These are phyloP conservation scores for Westerdykella sp. DNA, from an alignment of 2,329 filamentous ascomycete genomes.

Conservation along the genomic window DNA sequence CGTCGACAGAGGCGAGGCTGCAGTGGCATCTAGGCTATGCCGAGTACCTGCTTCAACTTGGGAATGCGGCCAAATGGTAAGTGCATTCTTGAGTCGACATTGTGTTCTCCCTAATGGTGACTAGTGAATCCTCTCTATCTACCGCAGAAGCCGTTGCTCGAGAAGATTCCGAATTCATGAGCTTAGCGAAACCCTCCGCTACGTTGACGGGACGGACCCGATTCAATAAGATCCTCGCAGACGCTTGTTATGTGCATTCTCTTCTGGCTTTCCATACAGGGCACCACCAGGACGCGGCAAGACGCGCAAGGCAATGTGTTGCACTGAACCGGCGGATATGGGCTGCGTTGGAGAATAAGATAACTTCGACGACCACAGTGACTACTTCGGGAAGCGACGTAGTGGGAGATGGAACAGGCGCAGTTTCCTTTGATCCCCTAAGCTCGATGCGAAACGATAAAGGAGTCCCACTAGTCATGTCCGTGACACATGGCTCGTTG, in stretches of 20 bases:
- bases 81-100: neutral
- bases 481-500: slow-evolving; percentile 40
- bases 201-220: slow-evolving; percentile 30
- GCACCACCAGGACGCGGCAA: slow-evolving; percentile 41
- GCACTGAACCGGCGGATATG: slow-evolving; percentile 47
- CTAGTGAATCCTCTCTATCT: slow-evolving; percentile 25
- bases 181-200: slow-evolving; percentile 25
- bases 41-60: slow-evolving; percentile 66
- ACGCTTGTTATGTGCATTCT: slow-evolving; percentile 60
- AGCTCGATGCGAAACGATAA: slow-evolving; percentile 26
- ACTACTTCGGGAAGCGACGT: slow-evolving; percentile 10
- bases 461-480: slow-evolving; percentile 31
- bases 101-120: slow-evolving; percentile 8
- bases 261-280: slow-evolving; percentile 56
- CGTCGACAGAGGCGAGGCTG: slow-evolving; percentile 44
- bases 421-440: slow-evolving; percentile 19
- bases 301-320: slow-evolving; percentile 45
- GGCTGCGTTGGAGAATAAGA: slow-evolving; percentile 45
- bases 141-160: slow-evolving; percentile 25
- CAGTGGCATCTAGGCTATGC: slow-evolving; percentile 64
- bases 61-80: slow-evolving; percentile 56
- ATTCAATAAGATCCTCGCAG: slow-evolving; percentile 50
- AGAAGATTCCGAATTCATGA: slow-evolving; percentile 23
- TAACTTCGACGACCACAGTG: slow-evolving; percentile 14
- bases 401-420: slow-evolving; percentile 13